Conservation (phyloP, 2,329 filamentous ascomycete species). For the Fusarium torreyae region DNA sequence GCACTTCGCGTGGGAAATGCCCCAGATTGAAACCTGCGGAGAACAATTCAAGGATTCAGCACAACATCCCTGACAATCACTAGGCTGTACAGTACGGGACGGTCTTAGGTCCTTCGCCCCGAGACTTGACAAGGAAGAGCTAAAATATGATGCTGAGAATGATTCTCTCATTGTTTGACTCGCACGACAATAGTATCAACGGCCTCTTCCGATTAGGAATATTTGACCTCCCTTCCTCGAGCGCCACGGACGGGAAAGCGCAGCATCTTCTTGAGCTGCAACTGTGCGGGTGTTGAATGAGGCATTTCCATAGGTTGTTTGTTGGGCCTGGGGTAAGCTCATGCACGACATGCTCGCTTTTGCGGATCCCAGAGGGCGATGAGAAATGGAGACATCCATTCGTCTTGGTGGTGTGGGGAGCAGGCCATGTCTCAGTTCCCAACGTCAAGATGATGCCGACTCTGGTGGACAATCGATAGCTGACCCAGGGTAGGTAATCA, state of each 20-base stretch:
- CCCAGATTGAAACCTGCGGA: constrained; percentile 13
- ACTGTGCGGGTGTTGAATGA: constrained; percentile 5
- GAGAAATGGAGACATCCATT: constrained; percentile 11
- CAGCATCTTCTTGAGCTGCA: constrained; percentile 9
- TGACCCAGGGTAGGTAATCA: constrained; percentile 32
- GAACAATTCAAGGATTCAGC: constrained; percentile 3
- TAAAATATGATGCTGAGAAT: too few species aligned
- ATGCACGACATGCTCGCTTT: constrained; percentile 46
- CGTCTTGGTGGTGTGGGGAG: constrained; percentile 41
- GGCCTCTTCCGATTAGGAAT: constrained; percentile 1
- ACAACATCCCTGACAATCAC: background rate
- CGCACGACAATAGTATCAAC: background rate
- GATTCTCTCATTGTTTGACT: background rate
- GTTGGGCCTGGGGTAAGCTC: constrained; percentile 35
- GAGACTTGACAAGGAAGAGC: background rate
- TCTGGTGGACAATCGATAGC: constrained; percentile 4
- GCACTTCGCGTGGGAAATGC: constrained; percentile 14
- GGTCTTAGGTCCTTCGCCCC: background rate
- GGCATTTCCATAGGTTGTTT: constrained; percentile 29
- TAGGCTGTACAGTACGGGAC: background rate
- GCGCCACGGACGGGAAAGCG: constrained; percentile 27
- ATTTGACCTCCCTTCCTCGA: constrained; percentile 9
- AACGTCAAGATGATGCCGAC: constrained; percentile 43
- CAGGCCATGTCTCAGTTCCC: constrained; percentile 23
- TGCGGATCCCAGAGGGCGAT: constrained; percentile 37